Base-by-base conservation (phyloP, 257 asterid species). In the Solanum sejunctum region DNA sequence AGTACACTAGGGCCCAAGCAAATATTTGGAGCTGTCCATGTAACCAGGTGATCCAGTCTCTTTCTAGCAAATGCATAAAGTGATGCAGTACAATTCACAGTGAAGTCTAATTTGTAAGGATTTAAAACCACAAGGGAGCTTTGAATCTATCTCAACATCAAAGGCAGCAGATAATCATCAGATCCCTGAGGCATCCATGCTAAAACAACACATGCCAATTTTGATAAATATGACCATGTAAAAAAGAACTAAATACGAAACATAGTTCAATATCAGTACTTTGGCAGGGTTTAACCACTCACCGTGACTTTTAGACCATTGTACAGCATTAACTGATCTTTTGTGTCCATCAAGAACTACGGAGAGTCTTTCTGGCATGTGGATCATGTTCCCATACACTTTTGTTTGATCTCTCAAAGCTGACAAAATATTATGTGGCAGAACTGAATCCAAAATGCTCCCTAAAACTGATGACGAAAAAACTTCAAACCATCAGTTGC, bases 301-400 rank as follows among this genome's bases (percentile, higher is more conserved):
- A 95, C 99, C 87, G 56, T 94, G 98, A 84, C 86, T 88, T 73
- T 72, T 89, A 73, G 98, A 97, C 99, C 99, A 97, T n/a, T 92
- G 94, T 80, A 97, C 84, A 43, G 93, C 89, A 86, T 92, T 97
- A 78, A 94, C 95, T 82, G 98, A 82, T 88, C 87, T 94, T n/a
- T 86, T 63, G 85, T 97, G 98, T 60, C 98, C 98, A 87, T 61
- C 85, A 75, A 97, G 95, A 83, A 89, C 80, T 51, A 87, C 85
- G 63, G 94, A 90, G 43, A 89, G 85, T 20, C 91, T 82, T 85
- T 88, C 86, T 51, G 92, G 88, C 9, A 80, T 60, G 80, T 90
- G 90, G 83, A 86, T 81, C 69, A 86, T 45, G 79, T 41, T 83
- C 28, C 63, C 83, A 36, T 84, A 10, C 56, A 89, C 87, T 82